Percentiles rank a stretch among this genome's conserved stretches.
phyloP scores from a whole-genome alignment of 176 grass and related monocot species.

The Oryza coarctata region DNA sequence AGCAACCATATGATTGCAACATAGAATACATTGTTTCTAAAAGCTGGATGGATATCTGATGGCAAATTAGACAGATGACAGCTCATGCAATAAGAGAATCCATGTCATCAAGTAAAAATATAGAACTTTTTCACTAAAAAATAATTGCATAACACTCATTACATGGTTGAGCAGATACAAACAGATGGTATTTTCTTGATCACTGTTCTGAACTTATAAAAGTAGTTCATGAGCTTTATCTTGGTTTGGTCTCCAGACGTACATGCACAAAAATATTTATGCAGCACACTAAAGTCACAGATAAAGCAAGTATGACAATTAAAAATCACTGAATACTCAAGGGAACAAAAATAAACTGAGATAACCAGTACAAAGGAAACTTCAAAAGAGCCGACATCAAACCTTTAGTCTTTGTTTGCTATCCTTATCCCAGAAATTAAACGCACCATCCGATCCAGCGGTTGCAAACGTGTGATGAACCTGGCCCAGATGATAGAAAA shows the following conservation, averaged over 20 bases:
- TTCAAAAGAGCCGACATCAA: neutral
- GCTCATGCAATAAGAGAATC: neutral
- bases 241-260: neutral
- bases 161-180: neutral
- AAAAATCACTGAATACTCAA: slow-evolving; percentile 10
- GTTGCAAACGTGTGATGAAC: slow-evolving; percentile 89
- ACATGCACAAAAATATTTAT: slow-evolving; percentile 11
- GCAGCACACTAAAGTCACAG: slow-evolving; percentile 6
- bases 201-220: neutral
- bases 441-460: slow-evolving; percentile 83
- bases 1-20: slow-evolving; percentile 7
- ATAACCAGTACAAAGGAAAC: neutral
- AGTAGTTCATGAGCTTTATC: neutral
- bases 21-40: neutral
- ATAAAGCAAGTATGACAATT: neutral
- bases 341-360: slow-evolving; percentile 11
- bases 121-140: neutral
- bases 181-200: neutral
- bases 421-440: slow-evolving; percentile 94
- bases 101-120: slow-evolving; percentile 4
- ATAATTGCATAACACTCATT: neutral
- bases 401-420: slow-evolving; percentile 93
- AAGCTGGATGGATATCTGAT: neutral
- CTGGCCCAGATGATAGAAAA: slow-evolving; percentile 37
- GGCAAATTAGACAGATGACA: neutral